Base-by-base conservation (phyloP, 2,329 filamentous ascomycete species). In the Aspergillus texensis region DNA sequence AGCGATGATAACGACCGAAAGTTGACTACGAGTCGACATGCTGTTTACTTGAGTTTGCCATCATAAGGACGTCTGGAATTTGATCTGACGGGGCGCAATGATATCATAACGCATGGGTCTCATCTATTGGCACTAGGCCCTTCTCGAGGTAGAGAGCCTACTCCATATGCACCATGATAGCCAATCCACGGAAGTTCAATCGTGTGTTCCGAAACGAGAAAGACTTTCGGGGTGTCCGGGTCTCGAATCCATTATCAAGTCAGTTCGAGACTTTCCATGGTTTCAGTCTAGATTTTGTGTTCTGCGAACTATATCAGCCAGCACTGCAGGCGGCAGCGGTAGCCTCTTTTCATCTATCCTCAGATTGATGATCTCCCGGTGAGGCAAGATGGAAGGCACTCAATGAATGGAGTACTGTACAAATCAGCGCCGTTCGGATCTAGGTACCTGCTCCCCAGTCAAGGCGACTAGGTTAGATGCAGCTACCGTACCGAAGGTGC, bases 311-410 rank as follows among this genome's bases (percentile, higher is more conserved):
- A 32, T 50, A 30, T 52, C 19, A 32, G 26, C 28, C 34, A 32
- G 8, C 8, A 26, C 32, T 55, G 21, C 28, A 39, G 52, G 52
- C 2, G 52, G 14, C n/a, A 41, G n/a, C 12, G 12, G 52, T 39
- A 55, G 32, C 21, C 32, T 39, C 34, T 55, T 32, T 24, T 10
- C 52, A 54, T 36, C 52, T 55, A 55, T 21, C 24, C 30, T 48
- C 39, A 45, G 28, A 30, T 58, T 41, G 56, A 36, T 58, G 56
- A 58, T 58, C 56, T 48, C 43, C 56, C 56, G 56, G 43, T 58
- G 56, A 34, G 45, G 43, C 56, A 48, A 24, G 56, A 58, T 58
- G 28, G 28, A n/a, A 48, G 45, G 10, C 30, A 39, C 8, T 39
- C 52, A 55, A 55, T 55, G 21, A 54, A 26, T 12, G 14, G n/a